A percentile compares a stretch with the other conserved stretches of the same genome.
These are phyloP conservation scores for Tympanopsis confertula DNA, from an alignment of 2,329 filamentous ascomycete species.

Conservation along the genomic window DNA sequence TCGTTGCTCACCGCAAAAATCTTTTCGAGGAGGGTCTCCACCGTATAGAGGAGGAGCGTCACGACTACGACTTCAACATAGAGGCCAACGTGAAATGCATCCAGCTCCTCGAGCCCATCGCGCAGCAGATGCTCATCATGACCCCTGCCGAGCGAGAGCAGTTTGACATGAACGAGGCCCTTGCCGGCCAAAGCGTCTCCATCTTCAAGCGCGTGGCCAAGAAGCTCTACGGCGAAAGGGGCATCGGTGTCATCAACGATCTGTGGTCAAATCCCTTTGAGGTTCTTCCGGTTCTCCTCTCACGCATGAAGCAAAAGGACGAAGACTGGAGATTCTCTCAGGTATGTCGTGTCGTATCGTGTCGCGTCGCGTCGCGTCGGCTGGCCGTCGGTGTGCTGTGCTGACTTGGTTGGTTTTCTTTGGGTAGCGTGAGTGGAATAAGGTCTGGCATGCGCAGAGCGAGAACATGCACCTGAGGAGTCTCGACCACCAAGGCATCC, in stretches of 20 bases:
- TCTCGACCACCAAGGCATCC: slow-evolving; percentile 89
- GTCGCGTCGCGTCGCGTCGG: too few species aligned
- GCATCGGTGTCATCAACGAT: slow-evolving; percentile 76
- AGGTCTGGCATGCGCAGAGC: slow-evolving; percentile 94
- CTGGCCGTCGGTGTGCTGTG: too few species aligned
- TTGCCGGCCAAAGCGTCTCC: slow-evolving; percentile 86
- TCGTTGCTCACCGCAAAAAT: slow-evolving; percentile 96
- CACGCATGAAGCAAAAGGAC: slow-evolving; percentile 85
- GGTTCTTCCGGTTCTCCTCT: slow-evolving; percentile 79
- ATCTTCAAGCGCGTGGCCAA: slow-evolving; percentile 96
- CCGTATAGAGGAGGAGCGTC: slow-evolving; percentile 91
- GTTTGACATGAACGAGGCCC: slow-evolving; percentile 70
- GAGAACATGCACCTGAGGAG: slow-evolving; percentile 91
- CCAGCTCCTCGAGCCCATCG: slow-evolving; percentile 87
- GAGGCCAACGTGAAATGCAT: slow-evolving; percentile 91
- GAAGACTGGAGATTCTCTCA: slow-evolving; percentile 96
- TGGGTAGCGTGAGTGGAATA: slow-evolving; percentile 90
- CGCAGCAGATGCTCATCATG: slow-evolving; percentile 78
- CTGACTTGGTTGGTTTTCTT: slow-evolving; percentile 6
- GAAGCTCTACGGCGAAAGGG: slow-evolving; percentile 86
- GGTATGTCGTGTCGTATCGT: too few species aligned
- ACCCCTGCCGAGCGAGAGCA: slow-evolving; percentile 56
- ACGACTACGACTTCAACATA: slow-evolving; percentile 98
- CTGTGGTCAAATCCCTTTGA: slow-evolving; percentile 74
- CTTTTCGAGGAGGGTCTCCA: slow-evolving; percentile 88